Percentiles rank a stretch among this genome's conserved stretches.
Evolutionary conservation across 305 asterid genomes (phyloP).

Genomic region (Lippia alba): DNA sequence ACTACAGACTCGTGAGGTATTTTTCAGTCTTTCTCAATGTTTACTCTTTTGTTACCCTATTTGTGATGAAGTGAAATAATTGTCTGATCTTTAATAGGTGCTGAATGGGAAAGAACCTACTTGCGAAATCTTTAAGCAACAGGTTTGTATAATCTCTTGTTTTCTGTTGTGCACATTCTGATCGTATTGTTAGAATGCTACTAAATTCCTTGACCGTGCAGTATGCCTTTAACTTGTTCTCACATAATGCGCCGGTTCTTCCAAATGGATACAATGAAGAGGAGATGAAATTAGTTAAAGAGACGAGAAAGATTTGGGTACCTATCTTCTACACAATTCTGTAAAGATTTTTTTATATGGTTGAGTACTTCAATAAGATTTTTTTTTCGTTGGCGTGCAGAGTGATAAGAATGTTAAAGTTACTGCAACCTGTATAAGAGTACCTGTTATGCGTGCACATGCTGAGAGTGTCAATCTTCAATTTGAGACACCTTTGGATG

Average conservation of each 20-base stretch:
- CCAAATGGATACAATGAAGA: constrained; percentile 96
- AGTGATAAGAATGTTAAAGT: constrained; percentile 73
- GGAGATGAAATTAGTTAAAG: constrained; percentile 97
- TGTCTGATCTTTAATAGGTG: constrained; percentile 51
- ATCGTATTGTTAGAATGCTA: constrained; percentile 12
- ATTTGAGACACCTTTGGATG: constrained; percentile 85
- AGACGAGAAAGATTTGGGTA: constrained; percentile 97
- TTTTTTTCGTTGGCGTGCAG: constrained; percentile 47
- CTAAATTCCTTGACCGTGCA: constrained; percentile 44
- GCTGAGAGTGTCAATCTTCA: constrained; percentile 98
- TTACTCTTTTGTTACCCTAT: constrained; percentile 14
- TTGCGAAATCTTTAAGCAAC: constrained; percentile 78
- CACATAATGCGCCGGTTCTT: constrained; percentile 89
- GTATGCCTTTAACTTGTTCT: constrained; percentile 98
- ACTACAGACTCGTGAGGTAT: constrained; percentile 90
- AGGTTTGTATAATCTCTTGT: constrained; percentile 51
- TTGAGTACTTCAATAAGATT: constrained; percentile 1
- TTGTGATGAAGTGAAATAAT: constrained; percentile 16
- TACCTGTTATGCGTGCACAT: constrained; percentile 99
- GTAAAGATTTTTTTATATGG: neutral
- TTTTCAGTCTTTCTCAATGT: constrained; percentile 11
- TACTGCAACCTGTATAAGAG: constrained; percentile 95
- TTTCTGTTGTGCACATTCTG: constrained; percentile 21
- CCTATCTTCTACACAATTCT: constrained; percentile 26
- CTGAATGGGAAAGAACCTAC: constrained; percentile 86